phyloP scores from a whole-genome alignment of 768 basidiomycete species.

The Psilocybe subaeruginosa region DNA sequence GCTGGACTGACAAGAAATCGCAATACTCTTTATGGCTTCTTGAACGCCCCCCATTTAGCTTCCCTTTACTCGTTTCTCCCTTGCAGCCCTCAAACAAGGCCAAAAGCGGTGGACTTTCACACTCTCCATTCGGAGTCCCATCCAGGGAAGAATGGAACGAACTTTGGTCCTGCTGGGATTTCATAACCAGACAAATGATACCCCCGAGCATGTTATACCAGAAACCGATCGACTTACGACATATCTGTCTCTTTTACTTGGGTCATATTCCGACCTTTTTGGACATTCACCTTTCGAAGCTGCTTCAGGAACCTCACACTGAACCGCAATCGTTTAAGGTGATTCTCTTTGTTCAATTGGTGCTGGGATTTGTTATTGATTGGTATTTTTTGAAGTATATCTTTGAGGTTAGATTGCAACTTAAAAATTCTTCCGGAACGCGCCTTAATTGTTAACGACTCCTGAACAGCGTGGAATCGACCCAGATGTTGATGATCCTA shows the following conservation, averaged over 20 bases:
- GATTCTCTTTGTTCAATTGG: slow-evolving; percentile 9
- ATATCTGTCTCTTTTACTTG: slow-evolving; percentile 96
- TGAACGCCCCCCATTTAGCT: slow-evolving; percentile 81
- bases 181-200: slow-evolving; percentile 83
- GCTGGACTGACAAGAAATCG: slow-evolving; percentile 76
- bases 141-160: slow-evolving; percentile 76
- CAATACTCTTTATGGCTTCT: slow-evolving; percentile 90
- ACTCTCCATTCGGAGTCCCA: slow-evolving; percentile 69
- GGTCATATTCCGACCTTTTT: slow-evolving; percentile 94
- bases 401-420: slow-evolving; percentile 59
- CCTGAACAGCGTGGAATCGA: slow-evolving; percentile 84
- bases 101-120: slow-evolving; percentile 23
- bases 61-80: slow-evolving; percentile 61
- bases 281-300: slow-evolving; percentile 83
- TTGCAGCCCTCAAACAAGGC: slow-evolving; percentile 20
- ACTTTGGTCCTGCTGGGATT: slow-evolving; percentile 91
- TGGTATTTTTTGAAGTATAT: slow-evolving; percentile 51
- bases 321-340: slow-evolving; percentile 84
- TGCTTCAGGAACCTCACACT: slow-evolving; percentile 78
- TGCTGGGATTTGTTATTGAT: slow-evolving; percentile 14
- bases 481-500: slow-evolving; percentile 90
- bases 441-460: not conserved
- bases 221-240: slow-evolving; percentile 92
- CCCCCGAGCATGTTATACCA: slow-evolving; percentile 81
- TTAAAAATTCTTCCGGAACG: not conserved